Base-by-base conservation (phyloP, 176 grass and related monocot genomes). In the Phoenix roebelenii region DNA sequence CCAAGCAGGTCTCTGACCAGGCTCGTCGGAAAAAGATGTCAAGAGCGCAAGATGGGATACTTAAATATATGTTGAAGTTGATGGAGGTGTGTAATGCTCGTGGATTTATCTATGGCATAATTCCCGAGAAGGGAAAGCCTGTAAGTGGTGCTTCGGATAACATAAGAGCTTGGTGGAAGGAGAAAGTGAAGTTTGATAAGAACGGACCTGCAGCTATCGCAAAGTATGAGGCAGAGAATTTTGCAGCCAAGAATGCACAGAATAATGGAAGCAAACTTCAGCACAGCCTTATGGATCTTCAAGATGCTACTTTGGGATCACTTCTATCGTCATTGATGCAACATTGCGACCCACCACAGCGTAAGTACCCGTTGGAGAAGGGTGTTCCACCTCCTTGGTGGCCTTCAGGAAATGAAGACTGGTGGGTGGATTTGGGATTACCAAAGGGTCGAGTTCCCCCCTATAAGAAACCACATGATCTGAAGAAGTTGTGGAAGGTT, bases 131-230 rank as follows among this genome's bases (percentile, higher is more conserved):
- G 63, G 93, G 93, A 35, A 98, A 98, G 75, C 88, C 93, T 18
- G 84, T 98, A 3, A 89, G 88, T 7, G 93, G 93, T 0, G 81
- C 93, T 16, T 98, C 93, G 0, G 93, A 98, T 66, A 98, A 98
- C 14, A 83, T 98, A 49, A 82, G 93, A 72, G 93, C 88, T 35
- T 98, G 93, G 93, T 98, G 93, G 93, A 98, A 98, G 78, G 93
- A 98, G 65, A 98, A 92, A 74, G 93, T 98, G 25, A 92, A 74
- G 78, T 98, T 98, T 67, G 93, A 92, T 75, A 98, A 92, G 80
- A 98, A 98, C 7, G 93, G 93, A 1, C 93, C 82, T 0, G 84
- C 67, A 0, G 93, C 93, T 5, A 88, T 98, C 16, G 81, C 79
- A 0, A 98, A 89, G 25, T 92, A 92, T 3, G 79, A 92, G 76